Evolutionary conservation across 2,329 filamentous ascomycete genomes (phyloP), one percentile per base, ranked within the genome.

Genomic region (Ascochyta pisi): DNA sequence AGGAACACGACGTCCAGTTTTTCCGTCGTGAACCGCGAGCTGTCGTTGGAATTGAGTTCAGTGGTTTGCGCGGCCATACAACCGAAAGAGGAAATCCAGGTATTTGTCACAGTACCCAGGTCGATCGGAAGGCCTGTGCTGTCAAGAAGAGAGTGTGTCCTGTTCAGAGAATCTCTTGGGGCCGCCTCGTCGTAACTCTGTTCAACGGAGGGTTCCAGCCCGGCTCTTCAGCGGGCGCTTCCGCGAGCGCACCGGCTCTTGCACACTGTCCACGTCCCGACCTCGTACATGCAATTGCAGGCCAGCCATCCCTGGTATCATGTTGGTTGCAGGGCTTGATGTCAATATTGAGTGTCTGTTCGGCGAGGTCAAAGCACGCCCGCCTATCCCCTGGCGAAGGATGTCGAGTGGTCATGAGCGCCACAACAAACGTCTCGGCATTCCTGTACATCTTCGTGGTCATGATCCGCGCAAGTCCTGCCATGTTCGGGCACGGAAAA

Each of bases 311-410:
- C 50, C 43, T 52, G 52, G 50, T 47, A 46, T 37, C 3, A 37
- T 50, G 53, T 54, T 62, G 56, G 47, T 54, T 50, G 49, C 42
- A 45, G 49, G 53, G 50, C 50, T 43, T 57, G 43, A 45, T 53
- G 51, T 62, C 61, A 60, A 67, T 64, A 65, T 45, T 38, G 49
- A 60, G 16, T 42, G 37, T 54, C 37, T 66, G 52, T 61, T 71
- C 70, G 68, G 68, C 70, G 68, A 73, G 61, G 61, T 71, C 57
- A 47, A 63, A 42, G 54, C 54, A 60, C 43, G 54, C 24, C 19
- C 24, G 24, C 57, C 52, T 57, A 33, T 24, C 39, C 35, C 64
- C 69, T 70, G 66, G 63, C 61, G 38, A 24, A 43, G 33, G 26
- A 38, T 47, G 35, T 54, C 49, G 54, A 64, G 59, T 61, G 23